Conservation (phyloP, 2,329 filamentous ascomycete species). For the Penicillium sp. region DNA sequence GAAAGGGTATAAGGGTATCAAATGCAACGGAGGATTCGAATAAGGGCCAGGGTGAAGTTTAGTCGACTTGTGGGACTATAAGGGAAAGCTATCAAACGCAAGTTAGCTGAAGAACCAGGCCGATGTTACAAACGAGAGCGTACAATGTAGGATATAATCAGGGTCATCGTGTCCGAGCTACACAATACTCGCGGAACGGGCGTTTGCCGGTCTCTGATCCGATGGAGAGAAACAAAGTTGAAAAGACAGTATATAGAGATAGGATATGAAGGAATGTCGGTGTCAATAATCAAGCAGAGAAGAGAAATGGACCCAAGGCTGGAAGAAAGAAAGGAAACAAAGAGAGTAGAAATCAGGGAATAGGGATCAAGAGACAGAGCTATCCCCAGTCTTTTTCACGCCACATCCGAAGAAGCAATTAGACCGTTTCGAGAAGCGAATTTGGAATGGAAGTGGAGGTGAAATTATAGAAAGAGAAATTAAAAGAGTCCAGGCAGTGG, state of each 20-base stretch:
- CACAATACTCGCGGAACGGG: background rate
- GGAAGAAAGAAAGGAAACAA: background rate
- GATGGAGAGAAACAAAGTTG: background rate
- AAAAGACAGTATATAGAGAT: background rate
- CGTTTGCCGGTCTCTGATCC: conserved; percentile 22
- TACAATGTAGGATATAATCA: conserved; percentile 15
- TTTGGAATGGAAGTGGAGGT: background rate
- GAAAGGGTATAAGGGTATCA: conserved; percentile 10
- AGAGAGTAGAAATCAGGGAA: background rate
- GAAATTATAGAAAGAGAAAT: background rate
- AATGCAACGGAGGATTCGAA: conserved; percentile 16
- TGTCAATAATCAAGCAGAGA: conserved; percentile 1
- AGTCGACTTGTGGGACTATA: conserved; percentile 18
- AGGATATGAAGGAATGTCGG: conserved; percentile 2
- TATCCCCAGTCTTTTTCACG: conserved; percentile 2
- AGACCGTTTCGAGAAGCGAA: no score
- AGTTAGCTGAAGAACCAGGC: conserved; percentile 12
- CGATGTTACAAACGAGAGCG: conserved; percentile 9
- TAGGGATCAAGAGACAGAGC: background rate
- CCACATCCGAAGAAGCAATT: background rate
- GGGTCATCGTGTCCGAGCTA: conserved; percentile 19
- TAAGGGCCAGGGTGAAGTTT: conserved; percentile 15
- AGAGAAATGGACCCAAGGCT: background rate
- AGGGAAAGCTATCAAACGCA: conserved; percentile 18
- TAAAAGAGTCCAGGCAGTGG: background rate